A percentile compares a stretch with the other conserved stretches of the same genome.
phyloP scores from a whole-genome alignment of 768 basidiomycete genomes.

The Dentipellis sp. region DNA sequence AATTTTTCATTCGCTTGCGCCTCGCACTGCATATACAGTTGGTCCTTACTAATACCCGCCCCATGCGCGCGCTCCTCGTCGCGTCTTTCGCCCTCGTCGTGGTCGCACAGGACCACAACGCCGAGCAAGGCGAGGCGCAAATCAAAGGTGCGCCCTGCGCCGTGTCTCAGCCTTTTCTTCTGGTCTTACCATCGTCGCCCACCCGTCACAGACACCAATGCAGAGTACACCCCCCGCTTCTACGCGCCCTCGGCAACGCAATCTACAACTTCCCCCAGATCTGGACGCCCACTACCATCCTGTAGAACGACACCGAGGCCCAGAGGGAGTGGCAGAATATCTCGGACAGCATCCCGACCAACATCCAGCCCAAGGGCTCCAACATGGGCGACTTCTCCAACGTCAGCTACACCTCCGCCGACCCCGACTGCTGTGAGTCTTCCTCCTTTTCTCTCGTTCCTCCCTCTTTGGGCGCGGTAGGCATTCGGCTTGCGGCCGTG shows the following conservation, averaged over 20 bases:
- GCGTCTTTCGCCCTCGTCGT: neutral
- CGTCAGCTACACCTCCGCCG: conserved; percentile 8
- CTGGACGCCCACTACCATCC: conserved; percentile 8
- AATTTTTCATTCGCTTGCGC: too few relatives aligned
- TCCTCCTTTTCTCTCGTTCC: neutral
- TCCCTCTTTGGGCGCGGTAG: too few relatives aligned
- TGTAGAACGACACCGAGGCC: conserved; percentile 4
- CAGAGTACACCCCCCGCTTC: conserved; percentile 7
- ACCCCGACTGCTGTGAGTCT: conserved; percentile 13
- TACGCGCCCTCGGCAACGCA: conserved; percentile 1
- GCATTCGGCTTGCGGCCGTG: too few relatives aligned
- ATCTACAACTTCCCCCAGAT: conserved; percentile 1
- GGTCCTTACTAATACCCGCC: neutral
- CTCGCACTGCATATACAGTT: too few relatives aligned
- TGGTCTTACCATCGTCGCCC: neutral
- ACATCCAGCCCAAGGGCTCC: conserved; percentile 31
- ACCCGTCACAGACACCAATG: conserved; percentile 4
- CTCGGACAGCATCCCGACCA: conserved; percentile 30
- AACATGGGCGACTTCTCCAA: neutral
- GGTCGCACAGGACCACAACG: conserved; percentile 4
- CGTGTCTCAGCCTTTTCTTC: neutral
- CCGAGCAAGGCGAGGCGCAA: conserved; percentile 10
- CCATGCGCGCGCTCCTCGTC: neutral
- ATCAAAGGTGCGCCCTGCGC: conserved; percentile 2
- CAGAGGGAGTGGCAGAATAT: conserved; percentile 35